phyloP scores from a whole-genome alignment of 257 asterid genomes.

The Jacaranda mimosifolia region DNA sequence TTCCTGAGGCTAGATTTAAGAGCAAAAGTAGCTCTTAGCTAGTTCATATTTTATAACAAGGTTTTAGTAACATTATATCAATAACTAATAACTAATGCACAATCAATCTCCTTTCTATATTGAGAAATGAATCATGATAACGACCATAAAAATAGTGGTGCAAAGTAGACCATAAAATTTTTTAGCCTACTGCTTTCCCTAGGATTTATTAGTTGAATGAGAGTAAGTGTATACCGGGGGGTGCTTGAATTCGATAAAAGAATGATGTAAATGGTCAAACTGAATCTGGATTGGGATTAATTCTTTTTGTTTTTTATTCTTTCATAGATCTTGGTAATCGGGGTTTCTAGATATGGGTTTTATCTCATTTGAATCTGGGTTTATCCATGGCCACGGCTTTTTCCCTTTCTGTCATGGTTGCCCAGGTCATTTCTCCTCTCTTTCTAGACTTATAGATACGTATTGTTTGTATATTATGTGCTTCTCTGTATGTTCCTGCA shows the following conservation, averaged over 20 bases:
- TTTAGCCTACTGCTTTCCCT: not conserved
- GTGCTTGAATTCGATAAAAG: constrained; percentile 27
- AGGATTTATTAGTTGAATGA: constrained; percentile 37
- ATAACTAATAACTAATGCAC: no score
- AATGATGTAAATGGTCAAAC: constrained; percentile 44
- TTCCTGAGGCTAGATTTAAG: no score
- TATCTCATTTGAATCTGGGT: constrained; percentile 42
- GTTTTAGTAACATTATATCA: no score
- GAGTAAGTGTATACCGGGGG: constrained; percentile 12
- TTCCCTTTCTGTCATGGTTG: constrained; percentile 85
- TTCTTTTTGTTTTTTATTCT: constrained; percentile 4
- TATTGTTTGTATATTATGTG: not conserved
- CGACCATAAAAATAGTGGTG: not conserved
- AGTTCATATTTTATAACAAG: no score
- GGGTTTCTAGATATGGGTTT: constrained; percentile 77
- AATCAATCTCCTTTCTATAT: no score
- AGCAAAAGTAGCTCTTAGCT: no score
- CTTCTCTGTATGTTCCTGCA: constrained; percentile 16
- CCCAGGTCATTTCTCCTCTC: constrained; percentile 62
- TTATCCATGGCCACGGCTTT: constrained; percentile 71
- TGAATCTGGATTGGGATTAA: constrained; percentile 36
- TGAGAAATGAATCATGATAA: no score
- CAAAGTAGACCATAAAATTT: constrained; percentile 14
- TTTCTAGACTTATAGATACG: constrained; percentile 24
- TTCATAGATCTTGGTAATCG: constrained; percentile 57